phyloP scores from a whole-genome alignment of 1,139 yeast genomes.

The Insectozyma bohioensis region DNA sequence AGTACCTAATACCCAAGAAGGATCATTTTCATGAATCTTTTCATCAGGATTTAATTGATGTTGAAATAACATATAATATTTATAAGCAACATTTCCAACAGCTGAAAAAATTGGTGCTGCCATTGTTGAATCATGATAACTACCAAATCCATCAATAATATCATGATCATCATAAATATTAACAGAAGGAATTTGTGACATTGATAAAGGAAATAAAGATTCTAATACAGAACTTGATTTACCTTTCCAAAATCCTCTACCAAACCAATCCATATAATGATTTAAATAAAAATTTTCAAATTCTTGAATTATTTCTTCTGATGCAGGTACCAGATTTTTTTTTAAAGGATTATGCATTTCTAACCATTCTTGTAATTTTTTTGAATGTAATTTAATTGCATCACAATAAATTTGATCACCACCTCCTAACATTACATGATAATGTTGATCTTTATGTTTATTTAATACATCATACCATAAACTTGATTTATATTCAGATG shows the following conservation, averaged over 20 bases:
- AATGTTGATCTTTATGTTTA: conserved; percentile 59
- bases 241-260: conserved; percentile 83
- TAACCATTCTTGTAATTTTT: conserved; percentile 63
- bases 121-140: conserved; percentile 79
- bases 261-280: conserved; percentile 86
- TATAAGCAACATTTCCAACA: conserved; percentile 77
- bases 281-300: conserved; percentile 65
- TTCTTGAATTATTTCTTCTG: conserved; percentile 50
- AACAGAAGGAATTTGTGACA: conserved; percentile 79
- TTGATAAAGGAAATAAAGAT: conserved; percentile 66
- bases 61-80: conserved; percentile 88
- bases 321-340: conserved; percentile 36
- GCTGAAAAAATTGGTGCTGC: conserved; percentile 60
- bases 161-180: conserved; percentile 91
- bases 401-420: conserved; percentile 96
- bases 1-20: conserved; percentile 57
- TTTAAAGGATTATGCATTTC: conserved; percentile 47
- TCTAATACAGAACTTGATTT: conserved; percentile 63
- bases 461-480: conserved; percentile 83
- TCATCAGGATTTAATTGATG: conserved; percentile 67
- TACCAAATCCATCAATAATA: conserved; percentile 93
- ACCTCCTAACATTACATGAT: conserved; percentile 96
- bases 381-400: conserved; percentile 62
- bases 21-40: conserved; percentile 39
- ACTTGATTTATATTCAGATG: conserved; percentile 65